These are phyloP conservation scores for Lodderomyces elongisporus DNA, from an alignment of 1,139 yeast genomes.

Conservation along the genomic window DNA sequence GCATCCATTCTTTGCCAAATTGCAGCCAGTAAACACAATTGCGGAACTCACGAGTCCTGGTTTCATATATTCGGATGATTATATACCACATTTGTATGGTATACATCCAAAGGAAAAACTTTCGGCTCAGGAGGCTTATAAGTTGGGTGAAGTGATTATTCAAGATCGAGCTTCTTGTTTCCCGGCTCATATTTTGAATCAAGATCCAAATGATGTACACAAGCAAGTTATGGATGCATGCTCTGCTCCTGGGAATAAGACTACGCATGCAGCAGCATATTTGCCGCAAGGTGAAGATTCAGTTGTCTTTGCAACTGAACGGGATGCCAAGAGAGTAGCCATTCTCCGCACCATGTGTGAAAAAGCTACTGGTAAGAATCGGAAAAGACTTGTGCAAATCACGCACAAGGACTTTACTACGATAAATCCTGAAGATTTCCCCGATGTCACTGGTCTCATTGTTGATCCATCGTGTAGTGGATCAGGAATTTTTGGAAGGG, in stretches of 20 bases:
- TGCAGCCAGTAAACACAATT: conserved; percentile 44
- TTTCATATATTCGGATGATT: conserved; percentile 61
- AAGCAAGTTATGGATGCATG: conserved; percentile 81
- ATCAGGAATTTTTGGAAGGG: conserved; percentile 92
- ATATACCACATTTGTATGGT: conserved; percentile 74
- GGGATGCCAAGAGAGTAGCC: conserved; percentile 68
- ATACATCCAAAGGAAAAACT: conserved; percentile 64
- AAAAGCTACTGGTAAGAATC: conserved; percentile 61
- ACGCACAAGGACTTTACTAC: conserved; percentile 81
- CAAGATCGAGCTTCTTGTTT: conserved; percentile 97
- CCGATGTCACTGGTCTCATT: conserved; percentile 69
- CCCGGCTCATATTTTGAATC: conserved; percentile 76
- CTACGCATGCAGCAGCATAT: conserved; percentile 83
- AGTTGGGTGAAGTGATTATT: conserved; percentile 72
- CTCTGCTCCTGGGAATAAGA: conserved; percentile 98
- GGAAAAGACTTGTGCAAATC: conserved; percentile 50
- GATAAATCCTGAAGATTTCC: conserved; percentile 55
- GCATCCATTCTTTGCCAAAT: conserved; percentile 34
- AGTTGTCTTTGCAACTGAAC: conserved; percentile 75
- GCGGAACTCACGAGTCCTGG: conserved; percentile 48
- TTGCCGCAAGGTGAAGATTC: conserved; percentile 14
- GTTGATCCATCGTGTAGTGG: conserved; percentile 99
- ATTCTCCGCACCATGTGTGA: conserved; percentile 74
- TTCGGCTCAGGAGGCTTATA: conserved; percentile 58
- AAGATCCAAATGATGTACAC: conserved; percentile 40